These are phyloP conservation scores for Malus hybrid DNA, from an alignment of 331 rosid species.

Conservation along the genomic window DNA sequence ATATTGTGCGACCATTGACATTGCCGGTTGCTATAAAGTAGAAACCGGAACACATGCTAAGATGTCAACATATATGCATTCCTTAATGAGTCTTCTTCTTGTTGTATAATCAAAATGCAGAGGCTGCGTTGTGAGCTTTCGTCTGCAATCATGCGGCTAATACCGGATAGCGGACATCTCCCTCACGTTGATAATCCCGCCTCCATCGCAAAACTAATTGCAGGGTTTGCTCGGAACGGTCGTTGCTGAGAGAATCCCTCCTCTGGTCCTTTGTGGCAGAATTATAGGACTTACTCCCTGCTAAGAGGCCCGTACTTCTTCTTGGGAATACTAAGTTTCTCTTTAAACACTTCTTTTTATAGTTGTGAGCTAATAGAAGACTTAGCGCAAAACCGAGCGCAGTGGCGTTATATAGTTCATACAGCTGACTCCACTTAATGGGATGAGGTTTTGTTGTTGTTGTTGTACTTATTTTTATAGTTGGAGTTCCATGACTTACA, in stretches of 20 bases:
- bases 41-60: neutral
- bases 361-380: no score
- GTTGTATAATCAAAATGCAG: slow-evolving; percentile 20
- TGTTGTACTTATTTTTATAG: no score
- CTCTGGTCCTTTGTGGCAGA: neutral
- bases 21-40: neutral
- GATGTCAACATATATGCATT: neutral
- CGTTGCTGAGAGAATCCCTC: neutral
- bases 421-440: no score
- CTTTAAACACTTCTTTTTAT: neutral
- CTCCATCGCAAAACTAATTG: slow-evolving; percentile 29
- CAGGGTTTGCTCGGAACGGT: slow-evolving; percentile 18
- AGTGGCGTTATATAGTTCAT: no score
- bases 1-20: neutral
- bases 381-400: no score
- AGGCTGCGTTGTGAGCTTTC: slow-evolving; percentile 41
- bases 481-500: no score
- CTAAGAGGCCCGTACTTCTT: neutral
- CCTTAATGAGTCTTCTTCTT: neutral
- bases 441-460: no score
- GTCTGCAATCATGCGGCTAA: slow-evolving; percentile 21
- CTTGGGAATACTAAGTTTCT: neutral
- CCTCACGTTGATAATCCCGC: slow-evolving; percentile 43
- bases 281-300: neutral
- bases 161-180: slow-evolving; percentile 41